Percentiles rank a stretch among this genome's conserved stretches.
phyloP scores from a whole-genome alignment of 176 grass and related monocot species.

The Areca catechu region DNA sequence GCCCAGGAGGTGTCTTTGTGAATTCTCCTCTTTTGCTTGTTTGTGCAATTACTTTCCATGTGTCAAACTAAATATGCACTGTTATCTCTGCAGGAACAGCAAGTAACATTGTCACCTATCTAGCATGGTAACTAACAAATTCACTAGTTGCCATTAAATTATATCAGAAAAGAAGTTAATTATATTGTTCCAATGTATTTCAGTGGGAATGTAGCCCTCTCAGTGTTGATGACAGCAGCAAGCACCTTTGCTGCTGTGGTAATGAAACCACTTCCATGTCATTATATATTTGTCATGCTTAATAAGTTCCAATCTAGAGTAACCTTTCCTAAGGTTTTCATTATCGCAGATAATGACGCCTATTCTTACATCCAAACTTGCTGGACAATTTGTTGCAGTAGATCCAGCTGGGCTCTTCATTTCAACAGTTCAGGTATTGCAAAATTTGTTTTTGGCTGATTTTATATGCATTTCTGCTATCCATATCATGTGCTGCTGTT shows the following conservation, averaged over 20 bases:
- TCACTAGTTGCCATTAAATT: background rate
- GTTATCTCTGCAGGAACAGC: constrained; percentile 59
- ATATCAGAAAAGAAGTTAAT: too few relatives aligned
- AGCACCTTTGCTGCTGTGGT: constrained; percentile 83
- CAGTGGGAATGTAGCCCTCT: constrained; percentile 90
- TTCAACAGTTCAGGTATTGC: constrained; percentile 69
- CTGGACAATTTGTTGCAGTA: constrained; percentile 82
- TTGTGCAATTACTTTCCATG: background rate
- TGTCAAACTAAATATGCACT: constrained; percentile 25
- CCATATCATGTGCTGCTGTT: background rate
- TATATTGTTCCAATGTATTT: constrained; percentile 12
- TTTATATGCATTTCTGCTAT: background rate
- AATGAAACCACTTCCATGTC: constrained; percentile 23
- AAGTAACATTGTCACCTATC: constrained; percentile 92
- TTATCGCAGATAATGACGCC: constrained; percentile 75
- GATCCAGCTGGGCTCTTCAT: constrained; percentile 75
- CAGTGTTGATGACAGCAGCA: constrained; percentile 81
- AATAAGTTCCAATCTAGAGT: background rate
- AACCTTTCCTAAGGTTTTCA: background rate
- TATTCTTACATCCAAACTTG: constrained; percentile 77
- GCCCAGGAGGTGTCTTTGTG: constrained; percentile 53
- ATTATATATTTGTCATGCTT: background rate
- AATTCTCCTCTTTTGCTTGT: background rate
- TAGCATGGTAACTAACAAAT: constrained; percentile 56
- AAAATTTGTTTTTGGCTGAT: background rate